Conservation (phyloP, 176 grass and related monocot genomes). For the Oryza meridionalis region DNA sequence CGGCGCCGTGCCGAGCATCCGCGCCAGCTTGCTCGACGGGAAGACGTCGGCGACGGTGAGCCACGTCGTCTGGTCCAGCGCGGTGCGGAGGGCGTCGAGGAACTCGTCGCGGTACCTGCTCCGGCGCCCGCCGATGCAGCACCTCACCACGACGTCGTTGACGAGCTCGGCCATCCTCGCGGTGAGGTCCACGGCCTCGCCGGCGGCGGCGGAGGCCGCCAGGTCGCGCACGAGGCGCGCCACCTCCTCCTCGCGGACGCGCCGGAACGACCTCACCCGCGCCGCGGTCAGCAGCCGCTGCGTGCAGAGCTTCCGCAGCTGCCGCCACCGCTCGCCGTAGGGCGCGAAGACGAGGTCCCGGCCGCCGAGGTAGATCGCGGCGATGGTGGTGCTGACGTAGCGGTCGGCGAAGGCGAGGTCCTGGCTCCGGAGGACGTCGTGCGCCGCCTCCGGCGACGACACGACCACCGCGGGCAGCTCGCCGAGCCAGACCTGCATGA, state of each 20-base stretch:
- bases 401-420: slow-evolving; percentile 25
- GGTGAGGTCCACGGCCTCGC: neutral
- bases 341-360: neutral
- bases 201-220: neutral
- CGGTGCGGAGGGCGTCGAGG: neutral
- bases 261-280: slow-evolving; percentile 22
- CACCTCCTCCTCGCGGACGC: slow-evolving; percentile 38
- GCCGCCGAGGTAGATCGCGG: neutral
- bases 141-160: slow-evolving; percentile 20
- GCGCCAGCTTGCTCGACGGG: slow-evolving; percentile 37
- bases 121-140: slow-evolving; percentile 8
- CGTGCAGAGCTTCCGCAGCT: neutral
- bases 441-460: slow-evolving; percentile 23
- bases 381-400: neutral
- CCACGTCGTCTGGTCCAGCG: neutral
- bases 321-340: no score
- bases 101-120: slow-evolving; percentile 27
- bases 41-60: slow-evolving; percentile 8
- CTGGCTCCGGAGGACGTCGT: neutral
- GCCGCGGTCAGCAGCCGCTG: slow-evolving; percentile 26
- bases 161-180: neutral
- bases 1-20: neutral
- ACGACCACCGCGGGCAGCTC: slow-evolving; percentile 37
- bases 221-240: neutral
- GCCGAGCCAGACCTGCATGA: slow-evolving; percentile 28